phyloP scores from a whole-genome alignment of 805 yeast species.

The Spathaspora sp. region DNA sequence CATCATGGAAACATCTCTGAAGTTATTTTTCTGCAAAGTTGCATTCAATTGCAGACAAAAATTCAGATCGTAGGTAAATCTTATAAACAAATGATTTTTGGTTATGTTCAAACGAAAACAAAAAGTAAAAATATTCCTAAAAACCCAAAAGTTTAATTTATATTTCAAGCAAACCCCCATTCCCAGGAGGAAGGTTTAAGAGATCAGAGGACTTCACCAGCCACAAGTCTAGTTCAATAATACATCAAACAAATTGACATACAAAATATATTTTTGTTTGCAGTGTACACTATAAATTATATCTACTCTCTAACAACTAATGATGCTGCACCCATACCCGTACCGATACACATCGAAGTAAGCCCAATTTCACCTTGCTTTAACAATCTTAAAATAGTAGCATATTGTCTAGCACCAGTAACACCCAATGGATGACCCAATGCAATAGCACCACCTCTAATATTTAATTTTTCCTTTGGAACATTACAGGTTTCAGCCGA shows the following conservation, averaged over 20 bases:
- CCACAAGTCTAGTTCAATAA: background rate
- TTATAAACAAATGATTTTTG: background rate
- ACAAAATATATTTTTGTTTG: too few species aligned
- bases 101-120: too few species aligned
- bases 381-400: constrained; percentile 81
- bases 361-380: constrained; percentile 80
- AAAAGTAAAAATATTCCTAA: too few species aligned
- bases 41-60: too few species aligned
- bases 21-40: too few species aligned
- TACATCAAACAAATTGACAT: background rate
- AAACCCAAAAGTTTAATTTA: background rate
- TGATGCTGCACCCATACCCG: constrained; percentile 98
- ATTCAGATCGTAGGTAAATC: too few species aligned
- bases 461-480: constrained; percentile 63
- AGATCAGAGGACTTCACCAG: background rate
- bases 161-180: too few species aligned
- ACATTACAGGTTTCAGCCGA: constrained; percentile 65
- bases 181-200: background rate
- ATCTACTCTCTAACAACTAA: constrained; percentile 71
- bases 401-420: constrained; percentile 84
- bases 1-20: too few species aligned
- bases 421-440: constrained; percentile 80
- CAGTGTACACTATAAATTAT: background rate
- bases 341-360: constrained; percentile 95
- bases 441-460: constrained; percentile 96